These are phyloP conservation scores for Populus hybrid DNA, from an alignment of 441 rosid genomes.

Conservation along the genomic window DNA sequence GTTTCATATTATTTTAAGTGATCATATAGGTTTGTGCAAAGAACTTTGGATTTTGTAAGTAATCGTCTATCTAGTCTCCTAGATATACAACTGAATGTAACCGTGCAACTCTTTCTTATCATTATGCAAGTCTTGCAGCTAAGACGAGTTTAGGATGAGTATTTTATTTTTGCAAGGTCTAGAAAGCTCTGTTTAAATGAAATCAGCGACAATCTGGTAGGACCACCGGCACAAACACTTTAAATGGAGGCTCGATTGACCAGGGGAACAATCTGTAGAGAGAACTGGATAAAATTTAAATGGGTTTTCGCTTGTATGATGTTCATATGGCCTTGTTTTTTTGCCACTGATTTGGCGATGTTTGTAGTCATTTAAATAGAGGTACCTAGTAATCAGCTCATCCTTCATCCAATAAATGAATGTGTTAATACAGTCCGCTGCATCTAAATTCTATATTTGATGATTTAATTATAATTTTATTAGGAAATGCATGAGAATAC, in stretches of 20 bases:
- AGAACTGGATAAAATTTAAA: background rate
- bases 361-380: too few relatives aligned
- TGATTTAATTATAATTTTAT: too few relatives aligned
- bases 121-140: background rate
- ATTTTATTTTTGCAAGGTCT: background rate
- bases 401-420: too few relatives aligned
- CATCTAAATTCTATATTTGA: too few relatives aligned
- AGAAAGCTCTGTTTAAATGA: background rate
- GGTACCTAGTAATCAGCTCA: too few relatives aligned
- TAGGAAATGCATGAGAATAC: too few relatives aligned
- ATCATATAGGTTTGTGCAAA: background rate
- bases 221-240: background rate
- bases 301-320: background rate
- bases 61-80: background rate
- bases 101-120: background rate
- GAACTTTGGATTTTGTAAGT: slow-evolving; percentile 9
- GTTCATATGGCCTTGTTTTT: background rate
- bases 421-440: too few relatives aligned
- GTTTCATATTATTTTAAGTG: background rate
- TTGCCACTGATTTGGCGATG: too few relatives aligned
- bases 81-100: background rate
- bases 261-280: background rate
- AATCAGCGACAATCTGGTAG: background rate
- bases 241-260: background rate
- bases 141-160: background rate